Evolutionary conservation across 140 eudicot species (phyloP), one percentile per base, ranked within the genome.

Genomic region (Senecio squalidus): DNA sequence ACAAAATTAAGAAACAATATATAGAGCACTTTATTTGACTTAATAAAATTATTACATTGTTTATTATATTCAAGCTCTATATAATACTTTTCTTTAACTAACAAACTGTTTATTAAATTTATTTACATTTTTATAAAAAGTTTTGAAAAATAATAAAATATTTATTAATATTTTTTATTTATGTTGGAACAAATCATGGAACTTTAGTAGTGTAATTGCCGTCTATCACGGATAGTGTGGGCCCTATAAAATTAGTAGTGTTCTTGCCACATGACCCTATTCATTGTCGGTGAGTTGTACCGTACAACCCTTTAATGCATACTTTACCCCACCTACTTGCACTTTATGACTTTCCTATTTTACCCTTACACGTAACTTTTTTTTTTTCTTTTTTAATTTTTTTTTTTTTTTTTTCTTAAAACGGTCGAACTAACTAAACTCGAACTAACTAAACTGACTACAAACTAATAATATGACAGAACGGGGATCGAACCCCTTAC

Each of bases 171-270:
- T n/a, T n/a, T n/a, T n/a, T n/a, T n/a, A n/a, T n/a, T n/a, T n/a
- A n/a, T n/a, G n/a, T n/a, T n/a, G n/a, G n/a, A n/a, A n/a, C n/a
- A n/a, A n/a, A n/a, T n/a, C n/a, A n/a, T n/a, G n/a, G n/a, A n/a
- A n/a, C n/a, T n/a, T n/a, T n/a, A 44, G n/a, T n/a, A n/a, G 23
- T 51, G 15, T 15, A 14, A 15, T 46, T 71, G 36, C 74, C 82
- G 74, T 50, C 54, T 45, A 74, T 80, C 82, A 80, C 80, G 84
- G 80, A 78, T 40, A 31, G 38, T 73, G n/a, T n/a, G n/a, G n/a
- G n/a, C n/a, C n/a, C n/a, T n/a, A n/a, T n/a, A n/a, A n/a, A n/a
- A n/a, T n/a, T n/a, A n/a, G n/a, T n/a, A n/a, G n/a, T n/a, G n/a
- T n/a, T n/a, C 36, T 55, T 39, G 72, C 70, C 81, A 73, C 80